Conservation (phyloP, 2,329 filamentous ascomycete genomes). For the Fusarium poae region DNA sequence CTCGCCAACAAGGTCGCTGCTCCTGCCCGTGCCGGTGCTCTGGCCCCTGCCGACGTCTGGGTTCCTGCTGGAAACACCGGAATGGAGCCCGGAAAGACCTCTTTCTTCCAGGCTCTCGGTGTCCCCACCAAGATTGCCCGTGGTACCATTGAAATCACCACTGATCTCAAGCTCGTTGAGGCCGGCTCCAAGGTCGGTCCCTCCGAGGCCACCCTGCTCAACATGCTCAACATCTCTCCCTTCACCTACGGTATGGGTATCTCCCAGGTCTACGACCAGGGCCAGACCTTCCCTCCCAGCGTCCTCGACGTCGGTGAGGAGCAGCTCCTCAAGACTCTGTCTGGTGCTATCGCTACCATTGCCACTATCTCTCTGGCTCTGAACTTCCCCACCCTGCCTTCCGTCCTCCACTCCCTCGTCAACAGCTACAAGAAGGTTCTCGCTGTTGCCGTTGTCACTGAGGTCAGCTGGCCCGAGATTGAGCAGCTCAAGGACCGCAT, state of each 20-base stretch:
- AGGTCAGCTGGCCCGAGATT: constrained; percentile 95
- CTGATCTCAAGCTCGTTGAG: constrained; percentile 98
- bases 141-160: constrained; percentile 99
- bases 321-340: constrained; percentile 89
- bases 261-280: constrained; percentile 95
- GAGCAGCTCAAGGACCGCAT: constrained; percentile 99
- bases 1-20: constrained; percentile 97
- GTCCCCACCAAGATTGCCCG: constrained; percentile 99
- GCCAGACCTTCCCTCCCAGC: constrained; percentile 86
- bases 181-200: constrained; percentile 93
- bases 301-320: constrained; percentile 96
- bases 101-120: constrained; percentile 99
- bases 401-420: constrained; percentile 94
- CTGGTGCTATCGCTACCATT: constrained; percentile 85
- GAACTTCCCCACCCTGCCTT: constrained; percentile 96
- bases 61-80: constrained; percentile 98
- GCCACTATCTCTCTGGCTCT: constrained; percentile 90
- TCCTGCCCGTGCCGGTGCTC: constrained; percentile 95
- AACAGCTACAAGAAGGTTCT: constrained; percentile 99
- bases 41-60: constrained; percentile 94
- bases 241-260: constrained; percentile 99
- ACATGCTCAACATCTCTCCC: constrained; percentile 99
- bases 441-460: constrained; percentile 88
- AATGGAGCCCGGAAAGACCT: constrained; percentile 99
- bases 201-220: constrained; percentile 98